Evolutionary conservation across 805 yeast species (phyloP).

Genomic region (Dipodascus albidus): DNA sequence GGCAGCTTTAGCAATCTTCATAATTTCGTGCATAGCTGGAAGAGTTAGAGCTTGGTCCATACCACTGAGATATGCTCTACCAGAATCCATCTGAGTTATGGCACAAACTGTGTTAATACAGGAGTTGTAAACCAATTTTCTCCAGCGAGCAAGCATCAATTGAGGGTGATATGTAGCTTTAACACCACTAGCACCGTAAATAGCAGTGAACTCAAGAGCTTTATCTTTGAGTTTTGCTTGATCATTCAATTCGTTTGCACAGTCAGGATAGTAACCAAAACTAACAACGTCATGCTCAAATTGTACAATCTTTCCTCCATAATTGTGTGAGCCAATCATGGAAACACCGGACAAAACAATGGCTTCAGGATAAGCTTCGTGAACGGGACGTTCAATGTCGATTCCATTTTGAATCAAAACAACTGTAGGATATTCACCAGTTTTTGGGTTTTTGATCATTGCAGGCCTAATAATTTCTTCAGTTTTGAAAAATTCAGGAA

Average conservation of each 20-base stretch:
- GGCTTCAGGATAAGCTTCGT: conserved; percentile 38
- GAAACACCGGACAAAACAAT: conserved; percentile 52
- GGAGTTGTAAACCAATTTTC: conserved; percentile 60
- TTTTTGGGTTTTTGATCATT: conserved; percentile 27
- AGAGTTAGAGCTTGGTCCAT: conserved; percentile 29
- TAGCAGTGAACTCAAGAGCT: conserved; percentile 33
- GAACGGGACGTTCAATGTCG: conserved; percentile 46
- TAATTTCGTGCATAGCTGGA: conserved; percentile 62
- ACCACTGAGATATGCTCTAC: conserved; percentile 38
- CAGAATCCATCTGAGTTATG: conserved; percentile 47
- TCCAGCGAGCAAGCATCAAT: conserved; percentile 46
- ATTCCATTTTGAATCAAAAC: conserved; percentile 58
- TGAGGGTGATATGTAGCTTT: conserved; percentile 31
- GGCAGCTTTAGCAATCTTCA: conserved; percentile 56
- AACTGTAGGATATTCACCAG: conserved; percentile 31
- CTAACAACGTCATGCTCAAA: conserved; percentile 38
- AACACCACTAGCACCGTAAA: conserved; percentile 37
- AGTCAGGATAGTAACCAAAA: conserved; percentile 36
- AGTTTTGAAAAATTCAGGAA: conserved; percentile 48
- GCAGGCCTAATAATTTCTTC: conserved; percentile 43
- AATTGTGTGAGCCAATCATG: conserved; percentile 47
- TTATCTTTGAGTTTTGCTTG: conserved; percentile 22
- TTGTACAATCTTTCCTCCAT: conserved; percentile 39
- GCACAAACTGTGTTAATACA: conserved; percentile 53
- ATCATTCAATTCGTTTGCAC: conserved; percentile 25